phyloP scores from a whole-genome alignment of 2,329 filamentous ascomycete genomes.

The Fusarium sterilihyphosum region DNA sequence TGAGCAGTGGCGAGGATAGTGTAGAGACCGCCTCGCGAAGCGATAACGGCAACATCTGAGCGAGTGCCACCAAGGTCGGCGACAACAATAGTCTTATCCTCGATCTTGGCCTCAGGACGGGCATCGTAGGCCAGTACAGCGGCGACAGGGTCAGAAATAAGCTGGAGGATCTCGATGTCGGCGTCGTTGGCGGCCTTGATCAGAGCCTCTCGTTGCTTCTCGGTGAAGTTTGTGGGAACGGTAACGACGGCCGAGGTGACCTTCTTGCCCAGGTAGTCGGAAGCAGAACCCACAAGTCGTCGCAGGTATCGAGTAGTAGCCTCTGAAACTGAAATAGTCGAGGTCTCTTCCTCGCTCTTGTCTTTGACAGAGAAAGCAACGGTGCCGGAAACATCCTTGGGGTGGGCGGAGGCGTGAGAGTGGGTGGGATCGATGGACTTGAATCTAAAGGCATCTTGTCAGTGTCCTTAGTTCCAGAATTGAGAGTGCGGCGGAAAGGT shows the following conservation, averaged over 20 bases:
- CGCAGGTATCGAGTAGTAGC: conserved; percentile 85
- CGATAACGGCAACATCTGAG: conserved; percentile 90
- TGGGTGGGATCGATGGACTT: conserved; percentile 96
- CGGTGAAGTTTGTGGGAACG: conserved; percentile 91
- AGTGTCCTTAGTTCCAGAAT: conserved; percentile 23
- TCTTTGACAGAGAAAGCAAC: conserved; percentile 89
- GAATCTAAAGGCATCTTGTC: conserved; percentile 64
- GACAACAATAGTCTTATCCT: conserved; percentile 91
- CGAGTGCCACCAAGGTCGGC: conserved; percentile 93
- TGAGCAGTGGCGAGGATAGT: conserved; percentile 92
- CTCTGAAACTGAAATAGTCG: conserved; percentile 80
- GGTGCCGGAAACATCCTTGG: conserved; percentile 75
- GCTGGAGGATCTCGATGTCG: conserved; percentile 88
- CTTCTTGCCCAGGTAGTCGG: conserved; percentile 90
- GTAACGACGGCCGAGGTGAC: conserved; percentile 96
- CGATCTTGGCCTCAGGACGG: conserved; percentile 74
- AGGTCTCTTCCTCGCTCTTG: conserved; percentile 70
- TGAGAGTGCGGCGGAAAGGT: background rate
- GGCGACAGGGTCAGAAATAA: conserved; percentile 90
- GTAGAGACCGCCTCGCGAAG: conserved; percentile 94
- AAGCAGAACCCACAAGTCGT: conserved; percentile 82
- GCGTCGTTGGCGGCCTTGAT: conserved; percentile 80
- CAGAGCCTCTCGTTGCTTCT: conserved; percentile 86
- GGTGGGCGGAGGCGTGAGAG: conserved; percentile 92
- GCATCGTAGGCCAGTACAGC: conserved; percentile 93